Conservation (phyloP, 2,329 filamentous ascomycete genomes). For the Penicillium sp. region DNA sequence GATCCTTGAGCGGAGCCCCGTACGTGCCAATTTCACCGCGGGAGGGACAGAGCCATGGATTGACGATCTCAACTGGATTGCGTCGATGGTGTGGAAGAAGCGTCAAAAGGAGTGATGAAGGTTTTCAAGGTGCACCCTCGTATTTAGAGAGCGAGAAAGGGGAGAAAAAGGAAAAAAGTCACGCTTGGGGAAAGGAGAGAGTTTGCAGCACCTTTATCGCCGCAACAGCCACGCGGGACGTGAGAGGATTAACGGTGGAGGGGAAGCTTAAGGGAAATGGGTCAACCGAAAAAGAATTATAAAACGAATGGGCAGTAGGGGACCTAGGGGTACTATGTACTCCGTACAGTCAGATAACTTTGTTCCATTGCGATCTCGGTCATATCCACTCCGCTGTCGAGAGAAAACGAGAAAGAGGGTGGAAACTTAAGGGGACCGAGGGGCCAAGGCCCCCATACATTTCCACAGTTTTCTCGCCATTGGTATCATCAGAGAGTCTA, state of each 20-base stretch:
- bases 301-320: neutral
- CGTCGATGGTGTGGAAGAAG: neutral
- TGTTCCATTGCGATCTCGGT: slow-evolving; percentile 7
- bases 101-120: neutral
- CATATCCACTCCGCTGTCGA: neutral
- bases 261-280: neutral
- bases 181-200: neutral
- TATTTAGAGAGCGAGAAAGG: neutral
- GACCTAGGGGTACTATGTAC: neutral
- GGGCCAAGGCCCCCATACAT: slow-evolving; percentile 3
- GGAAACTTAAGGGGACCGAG: neutral
- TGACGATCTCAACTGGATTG: neutral
- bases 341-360: neutral
- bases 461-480: slow-evolving; percentile 6
- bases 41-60: slow-evolving; percentile 17
- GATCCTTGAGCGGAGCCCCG: slow-evolving; percentile 11
- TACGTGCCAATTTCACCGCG: slow-evolving; percentile 7
- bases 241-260: neutral
- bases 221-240: neutral
- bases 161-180: neutral
- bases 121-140: neutral
- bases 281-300: neutral
- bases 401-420: neutral
- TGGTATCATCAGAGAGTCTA: slow-evolving; percentile 2
- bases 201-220: neutral